Base-by-base conservation (phyloP, 495 filamentous ascomycete genomes). In the Talaromyces wortmannii region DNA sequence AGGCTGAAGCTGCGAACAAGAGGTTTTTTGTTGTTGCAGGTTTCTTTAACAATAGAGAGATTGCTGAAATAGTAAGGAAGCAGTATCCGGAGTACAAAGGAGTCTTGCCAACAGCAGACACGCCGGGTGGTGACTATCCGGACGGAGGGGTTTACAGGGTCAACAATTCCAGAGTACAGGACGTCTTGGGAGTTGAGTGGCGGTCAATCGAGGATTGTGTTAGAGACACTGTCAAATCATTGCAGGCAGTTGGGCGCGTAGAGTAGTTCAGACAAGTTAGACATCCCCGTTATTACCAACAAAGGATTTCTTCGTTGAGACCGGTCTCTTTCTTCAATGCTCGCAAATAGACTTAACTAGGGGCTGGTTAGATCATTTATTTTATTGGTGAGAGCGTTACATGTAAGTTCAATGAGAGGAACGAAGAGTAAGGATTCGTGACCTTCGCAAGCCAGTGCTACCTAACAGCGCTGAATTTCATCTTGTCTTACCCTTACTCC, bases 21-120 rank as follows among this genome's bases (percentile, higher is more conserved):
- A 72, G 89, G 49, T 91, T 89, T 69, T 87, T 92, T 69, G 64
- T 85, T 29, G 76, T 81, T 4, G 78, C 78, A 30, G 85, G 88
- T 8, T 75, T 78, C 51, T 85, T 85, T 62, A 78, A 76, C 29
- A 85, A 88, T 67, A 83, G 84, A 67, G 84, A 67, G 32, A 75
- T 90, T 53, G 78, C 67, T 3, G 78, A 90, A 52, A 74, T 84
- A 40, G 75, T 90, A 50, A 71, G 76, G 30, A 83, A 88, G 63
- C 67, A 81, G 48, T 85, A 84, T 59, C 86, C 87, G 3, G 75
- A 90, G 52, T 76, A 83, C 56, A 76, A 78, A 52, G 74, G 80
- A 7, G 73, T 80, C 57, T 69, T 90, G 54, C 82, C 77, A 23
- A 69, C 68, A 4, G 75, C 73, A 51, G 75, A 80, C 36, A 65